These are phyloP conservation scores for Penicillium alfredii DNA, from an alignment of 495 filamentous ascomycete genomes.

Conservation along the genomic window DNA sequence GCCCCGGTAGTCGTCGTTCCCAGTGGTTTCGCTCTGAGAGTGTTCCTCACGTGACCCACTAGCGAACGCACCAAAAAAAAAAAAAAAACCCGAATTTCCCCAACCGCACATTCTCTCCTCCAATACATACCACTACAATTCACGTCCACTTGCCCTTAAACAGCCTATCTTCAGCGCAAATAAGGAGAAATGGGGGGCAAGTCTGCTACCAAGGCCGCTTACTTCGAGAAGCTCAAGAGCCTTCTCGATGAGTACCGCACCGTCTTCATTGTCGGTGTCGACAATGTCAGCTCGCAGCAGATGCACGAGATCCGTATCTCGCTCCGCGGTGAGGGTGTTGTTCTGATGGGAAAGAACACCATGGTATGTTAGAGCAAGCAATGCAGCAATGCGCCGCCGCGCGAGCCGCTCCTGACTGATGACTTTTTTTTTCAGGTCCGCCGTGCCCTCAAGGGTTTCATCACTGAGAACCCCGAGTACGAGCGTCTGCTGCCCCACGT, in stretches of 20 bases:
- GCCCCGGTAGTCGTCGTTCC: no score
- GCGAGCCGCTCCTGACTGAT: slow-evolving; percentile 9
- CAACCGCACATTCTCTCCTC: slow-evolving; percentile 18
- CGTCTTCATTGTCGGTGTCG: slow-evolving; percentile 94
- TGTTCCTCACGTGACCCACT: slow-evolving; percentile 35
- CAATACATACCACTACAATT: slow-evolving; percentile 29
- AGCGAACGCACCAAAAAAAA: slow-evolving; percentile 39
- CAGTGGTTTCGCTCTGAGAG: no score
- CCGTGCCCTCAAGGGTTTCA: slow-evolving; percentile 94
- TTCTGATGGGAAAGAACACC: slow-evolving; percentile 99
- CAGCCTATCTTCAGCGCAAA: slow-evolving; percentile 79
- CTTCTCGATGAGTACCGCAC: slow-evolving; percentile 87
- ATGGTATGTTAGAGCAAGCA: no score
- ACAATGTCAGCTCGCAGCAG: slow-evolving; percentile 98
- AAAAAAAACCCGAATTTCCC: slow-evolving; percentile 19
- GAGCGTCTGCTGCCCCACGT: slow-evolving; percentile 94
- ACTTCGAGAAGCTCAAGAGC: slow-evolving; percentile 98
- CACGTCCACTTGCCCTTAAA: slow-evolving; percentile 72
- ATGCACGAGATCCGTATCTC: slow-evolving; percentile 98
- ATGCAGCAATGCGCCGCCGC: not conserved
- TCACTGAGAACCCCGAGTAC: slow-evolving; percentile 86
- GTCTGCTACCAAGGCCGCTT: slow-evolving; percentile 85
- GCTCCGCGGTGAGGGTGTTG: slow-evolving; percentile 82
- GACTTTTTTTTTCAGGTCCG: slow-evolving; percentile 56
- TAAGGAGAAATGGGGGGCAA: slow-evolving; percentile 99